Conservation (phyloP, 345 rosid species). For the Cardiospermum halicacabum region DNA sequence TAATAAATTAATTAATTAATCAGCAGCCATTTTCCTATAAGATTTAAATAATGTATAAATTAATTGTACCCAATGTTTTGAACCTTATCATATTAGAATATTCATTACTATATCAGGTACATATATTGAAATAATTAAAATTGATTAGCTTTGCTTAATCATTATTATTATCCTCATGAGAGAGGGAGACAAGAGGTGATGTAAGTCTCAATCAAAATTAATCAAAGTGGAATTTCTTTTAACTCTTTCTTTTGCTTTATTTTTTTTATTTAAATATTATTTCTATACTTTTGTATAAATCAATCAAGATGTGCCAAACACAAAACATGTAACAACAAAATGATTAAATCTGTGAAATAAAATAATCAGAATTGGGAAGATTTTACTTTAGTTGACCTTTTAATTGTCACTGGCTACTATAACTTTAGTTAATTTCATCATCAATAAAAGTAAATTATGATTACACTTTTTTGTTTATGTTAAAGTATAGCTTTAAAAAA, state of each 20-base stretch:
- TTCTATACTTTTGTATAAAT: not conserved
- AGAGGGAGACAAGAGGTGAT: not conserved
- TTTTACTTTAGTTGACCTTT: slow-evolving; percentile 14
- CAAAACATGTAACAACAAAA: not conserved
- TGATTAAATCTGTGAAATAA: not conserved
- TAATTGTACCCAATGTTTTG: not conserved
- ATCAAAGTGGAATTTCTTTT: slow-evolving; percentile 1
- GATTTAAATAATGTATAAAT: not conserved
- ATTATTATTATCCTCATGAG: not conserved
- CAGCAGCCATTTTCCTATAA: not conserved
- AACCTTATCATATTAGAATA: not conserved
- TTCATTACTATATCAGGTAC: not conserved
- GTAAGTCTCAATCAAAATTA: not conserved
- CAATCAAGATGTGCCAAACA: slow-evolving; percentile 7
- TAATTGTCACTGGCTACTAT: slow-evolving; percentile 4
- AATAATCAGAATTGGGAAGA: slow-evolving; percentile 3
- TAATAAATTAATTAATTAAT: not conserved
- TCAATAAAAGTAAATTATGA: slow-evolving; percentile 3
- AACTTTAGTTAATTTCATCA: slow-evolving; percentile 4
- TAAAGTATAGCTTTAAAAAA: no score
- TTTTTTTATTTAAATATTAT: not conserved
- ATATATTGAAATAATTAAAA: not conserved
- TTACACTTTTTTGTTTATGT: not conserved
- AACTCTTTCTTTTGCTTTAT: not conserved
- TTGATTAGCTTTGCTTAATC: not conserved